Evolutionary conservation across 371 early-diverging fungal species (phyloP).

Genomic region (Phascolomyces articulosus): DNA sequence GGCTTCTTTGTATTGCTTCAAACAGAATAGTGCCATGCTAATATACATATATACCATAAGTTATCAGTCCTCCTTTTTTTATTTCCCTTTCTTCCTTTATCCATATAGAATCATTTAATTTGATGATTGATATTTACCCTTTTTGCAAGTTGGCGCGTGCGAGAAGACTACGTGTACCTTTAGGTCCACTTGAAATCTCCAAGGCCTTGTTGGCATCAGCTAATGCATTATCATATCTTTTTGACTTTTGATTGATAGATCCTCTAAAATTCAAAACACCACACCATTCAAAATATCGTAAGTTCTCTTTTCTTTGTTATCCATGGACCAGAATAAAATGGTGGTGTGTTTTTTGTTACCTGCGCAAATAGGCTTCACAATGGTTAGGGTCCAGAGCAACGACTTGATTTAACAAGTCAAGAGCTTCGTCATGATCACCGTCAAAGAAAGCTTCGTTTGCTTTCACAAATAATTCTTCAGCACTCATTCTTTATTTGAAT

Average conservation of each 20-base stretch:
- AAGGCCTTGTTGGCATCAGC: slow-evolving; percentile 68
- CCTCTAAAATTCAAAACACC: slow-evolving; percentile 44
- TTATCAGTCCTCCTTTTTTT: not conserved
- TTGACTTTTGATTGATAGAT: slow-evolving; percentile 64
- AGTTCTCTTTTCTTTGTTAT: not conserved
- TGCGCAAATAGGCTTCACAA: slow-evolving; percentile 61
- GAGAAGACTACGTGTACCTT: slow-evolving; percentile 59
- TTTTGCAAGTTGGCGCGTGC: slow-evolving; percentile 68
- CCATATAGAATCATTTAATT: too few species aligned
- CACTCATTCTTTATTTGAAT: slow-evolving; percentile 31
- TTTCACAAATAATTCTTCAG: slow-evolving; percentile 76
- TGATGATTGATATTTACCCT: slow-evolving; percentile 42
- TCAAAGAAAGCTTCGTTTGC: slow-evolving; percentile 88
- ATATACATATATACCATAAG: not conserved
- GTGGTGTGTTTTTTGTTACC: slow-evolving; percentile 51
- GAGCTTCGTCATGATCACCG: slow-evolving; percentile 80
- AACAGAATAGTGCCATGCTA: slow-evolving; percentile 60
- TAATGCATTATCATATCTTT: slow-evolving; percentile 56
- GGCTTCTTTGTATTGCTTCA: slow-evolving; percentile 56
- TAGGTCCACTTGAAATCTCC: slow-evolving; percentile 43
- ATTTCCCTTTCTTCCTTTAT: not conserved
- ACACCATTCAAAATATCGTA: not conserved
- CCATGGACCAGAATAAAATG: not conserved
- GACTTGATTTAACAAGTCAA: slow-evolving; percentile 76
- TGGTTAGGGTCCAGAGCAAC: slow-evolving; percentile 76